phyloP scores from a whole-genome alignment of 768 basidiomycete genomes.

The Sarcodon aspratus region DNA sequence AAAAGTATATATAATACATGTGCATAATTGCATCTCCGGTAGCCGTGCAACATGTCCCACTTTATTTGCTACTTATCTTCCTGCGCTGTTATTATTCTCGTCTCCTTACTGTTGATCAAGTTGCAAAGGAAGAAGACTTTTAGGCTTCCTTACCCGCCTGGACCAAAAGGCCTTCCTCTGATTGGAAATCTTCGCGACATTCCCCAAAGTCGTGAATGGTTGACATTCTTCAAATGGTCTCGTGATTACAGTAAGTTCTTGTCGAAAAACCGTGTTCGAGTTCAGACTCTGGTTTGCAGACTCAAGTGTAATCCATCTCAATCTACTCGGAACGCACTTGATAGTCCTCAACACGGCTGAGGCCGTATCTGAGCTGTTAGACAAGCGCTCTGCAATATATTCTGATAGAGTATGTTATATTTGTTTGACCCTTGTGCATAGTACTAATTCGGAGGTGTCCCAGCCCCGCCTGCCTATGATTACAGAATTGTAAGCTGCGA shows the following conservation, averaged over 20 bases:
- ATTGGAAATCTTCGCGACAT: no score
- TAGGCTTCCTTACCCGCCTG: no score
- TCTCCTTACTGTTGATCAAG: slow-evolving; percentile 3
- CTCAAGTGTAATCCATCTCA: slow-evolving; percentile 10
- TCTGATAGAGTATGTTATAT: slow-evolving; percentile 8
- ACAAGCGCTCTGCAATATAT: slow-evolving; percentile 12
- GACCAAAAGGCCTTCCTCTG: no score
- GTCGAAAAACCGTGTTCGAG: slow-evolving; percentile 2
- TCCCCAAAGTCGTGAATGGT: neutral
- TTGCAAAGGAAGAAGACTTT: neutral
- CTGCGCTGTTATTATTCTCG: no score
- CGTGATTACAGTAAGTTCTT: slow-evolving; percentile 1
- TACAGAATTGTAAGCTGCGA: no score
- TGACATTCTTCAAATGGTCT: neutral
- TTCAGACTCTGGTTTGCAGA: neutral
- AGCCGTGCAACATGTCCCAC: no score
- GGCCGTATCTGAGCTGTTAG: slow-evolving; percentile 14
- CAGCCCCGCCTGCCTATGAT: neutral
- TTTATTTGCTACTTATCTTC: no score
- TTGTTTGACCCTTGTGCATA: slow-evolving; percentile 4
- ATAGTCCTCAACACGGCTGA: slow-evolving; percentile 12
- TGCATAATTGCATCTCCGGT: no score
- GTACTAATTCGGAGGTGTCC: neutral
- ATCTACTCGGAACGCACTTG: slow-evolving; percentile 9
- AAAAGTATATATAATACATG: no score